These are phyloP conservation scores for Ascochyta clinopodiicola DNA, from an alignment of 2,329 filamentous ascomycete species.

Conservation along the genomic window DNA sequence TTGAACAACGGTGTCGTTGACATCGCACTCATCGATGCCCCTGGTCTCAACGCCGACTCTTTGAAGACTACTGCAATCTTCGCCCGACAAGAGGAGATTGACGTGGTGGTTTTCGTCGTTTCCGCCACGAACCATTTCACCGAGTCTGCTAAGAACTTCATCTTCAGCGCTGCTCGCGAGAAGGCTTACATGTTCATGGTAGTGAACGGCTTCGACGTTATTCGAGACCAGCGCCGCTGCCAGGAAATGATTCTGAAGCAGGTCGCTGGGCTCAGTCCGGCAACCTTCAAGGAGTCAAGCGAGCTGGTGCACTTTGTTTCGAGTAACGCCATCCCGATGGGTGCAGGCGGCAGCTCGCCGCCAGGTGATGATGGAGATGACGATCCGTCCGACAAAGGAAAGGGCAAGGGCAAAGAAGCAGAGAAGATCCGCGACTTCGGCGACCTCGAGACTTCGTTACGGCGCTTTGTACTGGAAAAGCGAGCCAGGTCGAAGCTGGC, in stretches of 20 bases:
- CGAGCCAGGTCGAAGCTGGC: conserved; percentile 93
- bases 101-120: conserved; percentile 97
- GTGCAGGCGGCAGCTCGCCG: conserved; percentile 44
- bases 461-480: conserved; percentile 95
- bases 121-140: conserved; percentile 98
- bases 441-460: conserved; percentile 83
- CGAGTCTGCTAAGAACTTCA: conserved; percentile 96
- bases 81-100: conserved; percentile 96
- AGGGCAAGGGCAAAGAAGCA: conserved; percentile 68
- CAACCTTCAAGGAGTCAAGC: conserved; percentile 87
- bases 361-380: conserved; percentile 49
- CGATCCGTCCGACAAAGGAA: conserved; percentile 57
- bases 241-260: conserved; percentile 94
- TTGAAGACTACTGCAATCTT: conserved; percentile 98
- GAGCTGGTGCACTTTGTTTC: conserved; percentile 98
- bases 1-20: conserved; percentile 98
- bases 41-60: conserved; percentile 93
- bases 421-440: conserved; percentile 91
- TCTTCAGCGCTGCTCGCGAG: conserved; percentile 91
- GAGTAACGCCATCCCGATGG: conserved; percentile 88
- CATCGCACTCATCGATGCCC: conserved; percentile 95
- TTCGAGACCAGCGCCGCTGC: conserved; percentile 88
- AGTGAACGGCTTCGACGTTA: conserved; percentile 95
- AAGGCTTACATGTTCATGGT: conserved; percentile 99
- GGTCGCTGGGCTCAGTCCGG: conserved; percentile 83